Evolutionary conservation across 192 early-diverging fungal genomes (phyloP).

Genomic region (Linderina pennispora): DNA sequence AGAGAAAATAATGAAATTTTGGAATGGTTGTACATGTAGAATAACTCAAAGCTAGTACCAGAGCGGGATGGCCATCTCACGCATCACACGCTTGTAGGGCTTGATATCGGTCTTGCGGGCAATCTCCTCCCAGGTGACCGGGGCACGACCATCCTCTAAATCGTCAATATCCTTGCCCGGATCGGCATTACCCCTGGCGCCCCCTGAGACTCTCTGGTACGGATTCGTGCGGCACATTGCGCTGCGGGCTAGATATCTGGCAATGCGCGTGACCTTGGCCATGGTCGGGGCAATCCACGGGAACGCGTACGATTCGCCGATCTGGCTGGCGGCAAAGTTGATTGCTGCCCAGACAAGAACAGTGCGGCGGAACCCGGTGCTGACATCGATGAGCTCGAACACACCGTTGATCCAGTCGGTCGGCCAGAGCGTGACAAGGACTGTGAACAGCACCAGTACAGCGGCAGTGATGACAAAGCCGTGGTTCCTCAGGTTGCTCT

Average conservation of each 20-base stretch:
- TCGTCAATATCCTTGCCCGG: conserved; percentile 1
- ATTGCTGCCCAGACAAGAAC: conserved; percentile 55
- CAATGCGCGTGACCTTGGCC: conserved; percentile 17
- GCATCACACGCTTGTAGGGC: conserved; percentile 41
- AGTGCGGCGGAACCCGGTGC: conserved; percentile 49
- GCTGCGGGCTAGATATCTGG: conserved; percentile 7
- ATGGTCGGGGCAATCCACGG: conserved; percentile 20
- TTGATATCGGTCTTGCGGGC: conserved; percentile 29
- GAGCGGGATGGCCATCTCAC: conserved; percentile 42
- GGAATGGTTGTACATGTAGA: too few species aligned
- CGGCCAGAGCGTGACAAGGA: conserved; percentile 52
- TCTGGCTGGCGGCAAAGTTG: conserved; percentile 44
- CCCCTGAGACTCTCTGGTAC: not conserved
- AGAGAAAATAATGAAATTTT: too few species aligned
- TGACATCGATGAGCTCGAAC: conserved; percentile 66
- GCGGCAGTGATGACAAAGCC: conserved; percentile 23
- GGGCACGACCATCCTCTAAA: conserved; percentile 19
- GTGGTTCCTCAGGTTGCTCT: conserved; percentile 75
- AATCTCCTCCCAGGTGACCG: conserved; percentile 36
- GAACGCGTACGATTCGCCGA: conserved; percentile 40
- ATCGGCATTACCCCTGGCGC: not conserved
- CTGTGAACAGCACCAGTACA: conserved; percentile 65
- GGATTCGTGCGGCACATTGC: too few species aligned
- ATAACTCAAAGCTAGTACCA: conserved; percentile 42
- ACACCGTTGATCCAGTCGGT: conserved; percentile 39